These are phyloP conservation scores for Aaosphaeria arxii DNA, from an alignment of 2,329 filamentous ascomycete species.

Conservation along the genomic window DNA sequence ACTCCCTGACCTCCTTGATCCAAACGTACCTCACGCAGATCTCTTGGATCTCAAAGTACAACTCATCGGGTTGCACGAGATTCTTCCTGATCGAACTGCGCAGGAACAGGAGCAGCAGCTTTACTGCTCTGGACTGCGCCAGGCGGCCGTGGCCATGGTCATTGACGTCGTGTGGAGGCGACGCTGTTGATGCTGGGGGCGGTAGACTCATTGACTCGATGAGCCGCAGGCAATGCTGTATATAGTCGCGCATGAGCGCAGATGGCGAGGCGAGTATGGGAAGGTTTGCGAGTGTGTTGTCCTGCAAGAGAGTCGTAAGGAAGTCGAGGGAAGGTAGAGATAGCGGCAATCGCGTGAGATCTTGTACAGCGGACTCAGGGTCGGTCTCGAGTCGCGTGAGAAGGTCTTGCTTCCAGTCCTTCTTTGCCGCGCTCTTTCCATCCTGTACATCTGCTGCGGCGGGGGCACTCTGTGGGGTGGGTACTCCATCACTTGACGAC, in stretches of 20 bases:
- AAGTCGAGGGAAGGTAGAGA: slow-evolving; percentile 37
- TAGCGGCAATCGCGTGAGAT: slow-evolving; percentile 35
- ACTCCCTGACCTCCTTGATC: slow-evolving; percentile 40
- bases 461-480: slow-evolving; percentile 2
- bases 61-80: slow-evolving; percentile 22
- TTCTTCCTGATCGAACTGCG: slow-evolving; percentile 35
- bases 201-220: slow-evolving; percentile 29
- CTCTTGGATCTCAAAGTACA: slow-evolving; percentile 41
- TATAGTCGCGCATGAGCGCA: slow-evolving; percentile 29
- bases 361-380: slow-evolving; percentile 19
- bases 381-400: slow-evolving; percentile 14
- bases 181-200: slow-evolving; percentile 1
- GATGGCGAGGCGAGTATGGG: slow-evolving; percentile 23
- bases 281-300: slow-evolving; percentile 15
- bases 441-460: not conserved
- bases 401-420: slow-evolving; percentile 21
- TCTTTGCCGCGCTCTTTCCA: slow-evolving; percentile 3
- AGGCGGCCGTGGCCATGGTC: slow-evolving; percentile 25
- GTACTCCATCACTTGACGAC: not conserved
- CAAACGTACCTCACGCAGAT: slow-evolving; percentile 40
- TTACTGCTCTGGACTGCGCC: slow-evolving; percentile 35
- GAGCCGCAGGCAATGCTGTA: slow-evolving; percentile 37
- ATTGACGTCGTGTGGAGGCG: slow-evolving; percentile 1
- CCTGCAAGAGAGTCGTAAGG: slow-evolving; percentile 35
- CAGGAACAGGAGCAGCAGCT: slow-evolving; percentile 37